Evolutionary conservation across 2,329 filamentous ascomycete species (phyloP).

Genomic region (Ophiostoma fasciatum): DNA sequence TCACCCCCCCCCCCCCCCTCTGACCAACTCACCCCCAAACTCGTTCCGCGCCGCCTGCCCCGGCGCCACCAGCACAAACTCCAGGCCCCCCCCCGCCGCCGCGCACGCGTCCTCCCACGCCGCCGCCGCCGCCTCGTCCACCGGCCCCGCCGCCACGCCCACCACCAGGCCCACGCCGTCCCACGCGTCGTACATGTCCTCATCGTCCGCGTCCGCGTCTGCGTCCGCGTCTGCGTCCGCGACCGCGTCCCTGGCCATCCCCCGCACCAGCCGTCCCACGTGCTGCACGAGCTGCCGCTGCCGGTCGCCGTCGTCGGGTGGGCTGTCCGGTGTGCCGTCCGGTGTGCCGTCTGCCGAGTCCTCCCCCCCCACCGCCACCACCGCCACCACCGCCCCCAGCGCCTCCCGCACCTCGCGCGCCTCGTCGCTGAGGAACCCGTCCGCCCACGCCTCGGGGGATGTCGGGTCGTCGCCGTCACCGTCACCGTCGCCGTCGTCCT

Average conservation of each 20-base stretch:
- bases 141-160: constrained; percentile 29
- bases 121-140: constrained; percentile 26
- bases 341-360: constrained; percentile 5
- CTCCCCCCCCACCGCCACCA: constrained; percentile 26
- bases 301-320: constrained; percentile 10
- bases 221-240: constrained; percentile 31
- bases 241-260: constrained; percentile 30
- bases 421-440: constrained; percentile 43
- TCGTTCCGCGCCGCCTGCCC: constrained; percentile 32
- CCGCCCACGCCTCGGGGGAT: constrained; percentile 35
- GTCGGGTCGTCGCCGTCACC: background rate
- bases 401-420: constrained; percentile 47
- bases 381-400: constrained; percentile 44
- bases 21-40: constrained; percentile 42
- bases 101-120: constrained; percentile 48
- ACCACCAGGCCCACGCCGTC: constrained; percentile 48
- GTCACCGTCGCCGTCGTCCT: background rate
- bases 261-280: constrained; percentile 40
- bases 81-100: constrained; percentile 39
- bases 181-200: constrained; percentile 33
- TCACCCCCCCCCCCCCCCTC: too few relatives aligned
- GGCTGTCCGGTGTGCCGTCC: constrained; percentile 1
- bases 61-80: constrained; percentile 41
- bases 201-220: constrained; percentile 19
- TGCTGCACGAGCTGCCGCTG: constrained; percentile 30